Evolutionary conservation across 2,329 filamentous ascomycete genomes (phyloP).

Genomic region (Aspergillus sp.): DNA sequence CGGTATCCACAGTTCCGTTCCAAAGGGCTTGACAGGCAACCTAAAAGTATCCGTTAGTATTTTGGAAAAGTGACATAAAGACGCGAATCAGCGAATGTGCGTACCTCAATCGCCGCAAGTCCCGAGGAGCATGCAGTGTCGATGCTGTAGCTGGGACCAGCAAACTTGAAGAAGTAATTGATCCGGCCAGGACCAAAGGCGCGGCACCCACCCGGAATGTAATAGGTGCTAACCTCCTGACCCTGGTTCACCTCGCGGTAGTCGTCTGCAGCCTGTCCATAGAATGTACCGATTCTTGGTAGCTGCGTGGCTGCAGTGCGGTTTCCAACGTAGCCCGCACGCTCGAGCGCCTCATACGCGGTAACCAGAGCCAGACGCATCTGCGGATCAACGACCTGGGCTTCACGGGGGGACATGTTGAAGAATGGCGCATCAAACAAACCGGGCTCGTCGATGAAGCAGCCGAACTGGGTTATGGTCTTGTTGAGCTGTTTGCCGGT

Average conservation of each 20-base stretch:
- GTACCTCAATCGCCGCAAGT: slow-evolving; percentile 64
- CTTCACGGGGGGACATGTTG: slow-evolving; percentile 61
- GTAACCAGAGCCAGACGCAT: slow-evolving; percentile 72
- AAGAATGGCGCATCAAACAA: slow-evolving; percentile 43
- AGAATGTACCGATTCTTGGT: slow-evolving; percentile 67
- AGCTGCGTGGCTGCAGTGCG: slow-evolving; percentile 63
- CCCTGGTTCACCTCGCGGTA: slow-evolving; percentile 65
- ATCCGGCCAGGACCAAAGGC: slow-evolving; percentile 64
- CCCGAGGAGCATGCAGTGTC: slow-evolving; percentile 69
- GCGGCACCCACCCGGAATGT: slow-evolving; percentile 60
- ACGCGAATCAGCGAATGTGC: no score
- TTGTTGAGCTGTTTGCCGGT: slow-evolving; percentile 31
- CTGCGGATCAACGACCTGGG: slow-evolving; percentile 68
- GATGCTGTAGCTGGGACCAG: slow-evolving; percentile 67
- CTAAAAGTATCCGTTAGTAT: no score
- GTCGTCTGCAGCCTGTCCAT: slow-evolving; percentile 69
- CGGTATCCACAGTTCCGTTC: slow-evolving; percentile 74
- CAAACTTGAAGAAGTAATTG: slow-evolving; percentile 75
- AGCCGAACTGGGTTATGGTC: slow-evolving; percentile 32
- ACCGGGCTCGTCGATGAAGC: slow-evolving; percentile 38
- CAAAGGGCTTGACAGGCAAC: slow-evolving; percentile 69
- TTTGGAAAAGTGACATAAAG: no score
- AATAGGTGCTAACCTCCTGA: slow-evolving; percentile 68
- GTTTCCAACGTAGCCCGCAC: slow-evolving; percentile 71
- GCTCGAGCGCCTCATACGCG: slow-evolving; percentile 77